A percentile compares a stretch with the other conserved stretches of the same genome.
Conservation (phyloP, 805 yeast species). For the Teunomyces stri region DNA sequence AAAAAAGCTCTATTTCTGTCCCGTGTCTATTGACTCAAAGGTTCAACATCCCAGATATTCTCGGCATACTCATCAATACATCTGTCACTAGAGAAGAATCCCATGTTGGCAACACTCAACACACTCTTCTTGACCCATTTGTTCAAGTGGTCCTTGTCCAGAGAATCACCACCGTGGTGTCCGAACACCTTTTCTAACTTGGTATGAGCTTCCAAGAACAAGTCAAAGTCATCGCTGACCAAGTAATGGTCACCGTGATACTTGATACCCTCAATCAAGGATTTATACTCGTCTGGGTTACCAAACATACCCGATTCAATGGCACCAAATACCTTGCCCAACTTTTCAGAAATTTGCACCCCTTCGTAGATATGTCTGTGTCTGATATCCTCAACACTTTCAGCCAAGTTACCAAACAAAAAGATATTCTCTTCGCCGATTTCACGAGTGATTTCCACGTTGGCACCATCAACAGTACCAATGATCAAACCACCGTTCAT, state of each 20-base stretch:
- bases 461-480: slow-evolving; percentile 97
- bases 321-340: slow-evolving; percentile 60
- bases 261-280: slow-evolving; percentile 66
- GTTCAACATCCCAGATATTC: slow-evolving; percentile 89
- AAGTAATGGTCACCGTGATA: slow-evolving; percentile 82
- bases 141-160: slow-evolving; percentile 50
- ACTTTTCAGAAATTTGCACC: slow-evolving; percentile 55
- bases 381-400: slow-evolving; percentile 83
- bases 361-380: slow-evolving; percentile 67
- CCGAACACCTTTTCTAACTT: slow-evolving; percentile 71
- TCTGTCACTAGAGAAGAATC: slow-evolving; percentile 88
- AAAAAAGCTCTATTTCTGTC: background rate
- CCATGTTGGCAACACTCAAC: slow-evolving; percentile 84
- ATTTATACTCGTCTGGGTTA: slow-evolving; percentile 59
- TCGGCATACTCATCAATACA: slow-evolving; percentile 92
- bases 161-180: slow-evolving; percentile 40
- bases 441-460: slow-evolving; percentile 91
- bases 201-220: slow-evolving; percentile 78
- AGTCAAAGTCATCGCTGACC: slow-evolving; percentile 85
- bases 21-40: slow-evolving; percentile 33
- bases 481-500: slow-evolving; percentile 90
- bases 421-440: slow-evolving; percentile 92
- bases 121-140: slow-evolving; percentile 79
- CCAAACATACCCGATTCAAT: slow-evolving; percentile 76
- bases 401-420: slow-evolving; percentile 86